Evolutionary conservation across 495 filamentous ascomycete genomes (phyloP).

Genomic region (Aspergillus hancockii): DNA sequence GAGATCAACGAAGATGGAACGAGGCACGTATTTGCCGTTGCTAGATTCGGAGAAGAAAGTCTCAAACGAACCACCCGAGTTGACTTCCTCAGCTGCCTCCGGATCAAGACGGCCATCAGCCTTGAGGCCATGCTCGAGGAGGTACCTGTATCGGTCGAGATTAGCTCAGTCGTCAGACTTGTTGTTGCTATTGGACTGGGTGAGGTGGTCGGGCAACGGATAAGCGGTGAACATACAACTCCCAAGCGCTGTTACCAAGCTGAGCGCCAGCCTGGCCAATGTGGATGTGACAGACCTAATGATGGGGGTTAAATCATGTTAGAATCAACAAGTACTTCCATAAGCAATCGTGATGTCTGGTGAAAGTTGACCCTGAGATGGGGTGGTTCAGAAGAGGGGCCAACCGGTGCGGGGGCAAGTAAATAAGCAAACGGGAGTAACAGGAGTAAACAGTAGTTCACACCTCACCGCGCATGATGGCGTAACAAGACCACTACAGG

Average conservation of each 20-base stretch:
- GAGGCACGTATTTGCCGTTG: constrained; percentile 85
- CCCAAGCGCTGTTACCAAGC: constrained; percentile 93
- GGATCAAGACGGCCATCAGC: constrained; percentile 71
- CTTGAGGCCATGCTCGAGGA: constrained; percentile 86
- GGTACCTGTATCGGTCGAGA: constrained; percentile 59
- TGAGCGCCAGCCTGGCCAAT: constrained; percentile 92
- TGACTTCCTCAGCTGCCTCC: constrained; percentile 56
- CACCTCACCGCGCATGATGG: constrained; percentile 41
- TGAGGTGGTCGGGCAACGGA: constrained; percentile 4
- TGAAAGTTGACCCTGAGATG: neutral
- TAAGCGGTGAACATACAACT: constrained; percentile 73
- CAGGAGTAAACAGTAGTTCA: constrained; percentile 3
- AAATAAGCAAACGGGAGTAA: constrained; percentile 16
- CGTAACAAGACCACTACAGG: neutral
- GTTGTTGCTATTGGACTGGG: neutral
- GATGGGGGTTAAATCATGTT: neutral
- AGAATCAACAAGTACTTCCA: neutral
- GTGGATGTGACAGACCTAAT: constrained; percentile 82
- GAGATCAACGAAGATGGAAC: constrained; percentile 86
- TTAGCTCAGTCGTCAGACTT: neutral
- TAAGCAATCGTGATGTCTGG: neutral
- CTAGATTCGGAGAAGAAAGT: constrained; percentile 91
- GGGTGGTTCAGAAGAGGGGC: constrained; percentile 14
- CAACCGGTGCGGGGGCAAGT: constrained; percentile 22
- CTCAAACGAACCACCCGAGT: constrained; percentile 72